Conservation (phyloP, 1,284 basidiomycete genomes). For the Trametes hirsuta region DNA sequence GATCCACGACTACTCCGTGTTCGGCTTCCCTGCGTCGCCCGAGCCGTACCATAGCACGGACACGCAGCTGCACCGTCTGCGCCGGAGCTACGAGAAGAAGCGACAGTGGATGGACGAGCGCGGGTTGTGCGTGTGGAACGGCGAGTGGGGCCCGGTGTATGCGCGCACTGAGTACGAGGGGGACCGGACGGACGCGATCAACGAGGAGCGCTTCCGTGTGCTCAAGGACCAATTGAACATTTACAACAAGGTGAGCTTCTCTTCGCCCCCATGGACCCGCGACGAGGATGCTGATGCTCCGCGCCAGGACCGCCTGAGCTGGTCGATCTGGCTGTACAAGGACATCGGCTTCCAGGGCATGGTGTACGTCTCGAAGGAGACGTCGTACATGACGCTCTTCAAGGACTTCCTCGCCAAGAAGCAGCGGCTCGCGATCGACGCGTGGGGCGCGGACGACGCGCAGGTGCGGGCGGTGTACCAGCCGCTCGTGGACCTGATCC, state of each 20-base stretch:
- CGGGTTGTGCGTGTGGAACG: constrained; percentile 76
- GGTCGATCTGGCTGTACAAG: constrained; percentile 66
- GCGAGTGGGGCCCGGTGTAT: constrained; percentile 77
- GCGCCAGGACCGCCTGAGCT: constrained; percentile 43
- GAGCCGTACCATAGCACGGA: constrained; percentile 54
- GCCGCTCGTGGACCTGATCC: constrained; percentile 59
- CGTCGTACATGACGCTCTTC: constrained; percentile 52
- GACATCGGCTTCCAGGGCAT: constrained; percentile 62
- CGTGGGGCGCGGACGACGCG: constrained; percentile 64
- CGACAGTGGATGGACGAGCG: constrained; percentile 67
- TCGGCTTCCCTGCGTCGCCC: constrained; percentile 67
- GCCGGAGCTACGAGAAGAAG: constrained; percentile 66
- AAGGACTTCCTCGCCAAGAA: constrained; percentile 56
- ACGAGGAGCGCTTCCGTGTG: constrained; percentile 63
- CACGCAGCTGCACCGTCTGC: constrained; percentile 54
- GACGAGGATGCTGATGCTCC: neutral
- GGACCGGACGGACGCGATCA: constrained; percentile 61
- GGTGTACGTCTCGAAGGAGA: constrained; percentile 49
- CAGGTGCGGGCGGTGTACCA: constrained; percentile 54
- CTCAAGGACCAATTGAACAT: constrained; percentile 74
- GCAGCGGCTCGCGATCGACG: constrained; percentile 64
- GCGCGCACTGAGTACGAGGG: constrained; percentile 64
- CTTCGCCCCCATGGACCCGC: neutral
- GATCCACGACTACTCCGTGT: constrained; percentile 78
- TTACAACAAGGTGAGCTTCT: constrained; percentile 56